Evolutionary conservation across 805 yeast species (phyloP).

Genomic region (Saccharomycopsis fibuligera): DNA sequence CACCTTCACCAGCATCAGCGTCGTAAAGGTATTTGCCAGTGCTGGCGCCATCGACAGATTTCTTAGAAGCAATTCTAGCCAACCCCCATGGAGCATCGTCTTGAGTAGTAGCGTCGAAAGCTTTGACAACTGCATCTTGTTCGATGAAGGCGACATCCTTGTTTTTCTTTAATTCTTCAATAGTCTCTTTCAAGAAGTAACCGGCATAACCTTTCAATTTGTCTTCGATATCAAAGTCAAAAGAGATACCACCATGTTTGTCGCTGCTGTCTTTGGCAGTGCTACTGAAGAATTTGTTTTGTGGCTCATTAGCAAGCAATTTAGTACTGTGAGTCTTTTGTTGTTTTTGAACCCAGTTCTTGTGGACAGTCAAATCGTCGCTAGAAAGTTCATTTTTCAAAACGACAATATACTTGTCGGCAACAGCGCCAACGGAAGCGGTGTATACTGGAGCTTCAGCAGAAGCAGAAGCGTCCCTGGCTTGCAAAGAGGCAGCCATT

Average conservation of each 20-base stretch:
- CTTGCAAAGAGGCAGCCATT: constrained; percentile 22
- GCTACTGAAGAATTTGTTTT: constrained; percentile 27
- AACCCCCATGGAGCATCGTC: constrained; percentile 66
- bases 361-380: constrained; percentile 55
- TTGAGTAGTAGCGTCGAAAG: constrained; percentile 34
- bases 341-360: constrained; percentile 48
- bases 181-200: constrained; percentile 63
- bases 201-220: constrained; percentile 76
- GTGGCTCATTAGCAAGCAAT: no score
- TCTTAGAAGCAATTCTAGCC: constrained; percentile 64
- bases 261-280: no score
- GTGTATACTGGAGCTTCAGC: constrained; percentile 39
- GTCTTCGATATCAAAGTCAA: constrained; percentile 42
- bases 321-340: no score
- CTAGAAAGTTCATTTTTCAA: constrained; percentile 58
- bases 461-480: constrained; percentile 35
- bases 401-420: constrained; percentile 78
- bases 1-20: constrained; percentile 54
- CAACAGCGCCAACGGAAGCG: constrained; percentile 49
- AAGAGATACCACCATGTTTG: constrained; percentile 42
- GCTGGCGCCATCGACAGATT: constrained; percentile 48
- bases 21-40: constrained; percentile 48
- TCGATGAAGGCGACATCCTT: constrained; percentile 61
- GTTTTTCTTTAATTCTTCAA: constrained; percentile 63
- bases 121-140: constrained; percentile 46